A percentile compares a stretch with the other conserved stretches of the same genome.
phyloP scores from a whole-genome alignment of 1,284 basidiomycete species.

The Rhodotorula sp. region DNA sequence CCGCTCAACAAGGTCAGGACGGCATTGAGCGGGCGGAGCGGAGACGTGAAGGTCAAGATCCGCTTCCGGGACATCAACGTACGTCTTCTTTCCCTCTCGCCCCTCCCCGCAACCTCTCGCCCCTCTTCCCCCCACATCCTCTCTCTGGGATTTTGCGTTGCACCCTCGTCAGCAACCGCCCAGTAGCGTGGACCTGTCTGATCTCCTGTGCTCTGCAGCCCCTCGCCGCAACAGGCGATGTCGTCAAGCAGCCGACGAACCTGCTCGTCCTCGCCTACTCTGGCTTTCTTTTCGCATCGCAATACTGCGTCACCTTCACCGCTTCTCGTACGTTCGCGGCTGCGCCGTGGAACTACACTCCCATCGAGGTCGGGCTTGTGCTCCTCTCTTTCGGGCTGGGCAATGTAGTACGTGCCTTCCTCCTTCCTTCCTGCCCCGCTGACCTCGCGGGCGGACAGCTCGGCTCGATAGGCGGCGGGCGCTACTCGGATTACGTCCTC shows the following conservation, averaged over 20 bases:
- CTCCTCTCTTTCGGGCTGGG: conserved; percentile 72
- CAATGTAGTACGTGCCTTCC: conserved; percentile 45
- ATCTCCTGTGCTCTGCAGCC: conserved; percentile 51
- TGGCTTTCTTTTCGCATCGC: conserved; percentile 68
- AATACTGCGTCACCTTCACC: conserved; percentile 68
- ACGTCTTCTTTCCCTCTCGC: conserved; percentile 57
- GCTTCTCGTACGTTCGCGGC: conserved; percentile 60
- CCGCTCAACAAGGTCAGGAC: conserved; percentile 33
- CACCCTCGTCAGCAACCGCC: no score
- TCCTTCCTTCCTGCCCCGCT: neutral
- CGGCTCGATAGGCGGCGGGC: conserved; percentile 73
- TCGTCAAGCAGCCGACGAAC: conserved; percentile 66
- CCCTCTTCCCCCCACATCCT: no score
- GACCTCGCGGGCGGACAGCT: conserved; percentile 6
- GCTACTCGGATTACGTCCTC: conserved; percentile 71
- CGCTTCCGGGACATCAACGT: conserved; percentile 68
- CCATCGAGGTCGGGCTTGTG: conserved; percentile 72
- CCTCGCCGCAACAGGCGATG: conserved; percentile 36
- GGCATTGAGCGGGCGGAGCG: conserved; percentile 27
- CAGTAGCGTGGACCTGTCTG: no score
- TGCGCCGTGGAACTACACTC: conserved; percentile 65
- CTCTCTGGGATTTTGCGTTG: no score
- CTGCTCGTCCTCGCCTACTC: conserved; percentile 67
- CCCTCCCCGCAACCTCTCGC: no score
- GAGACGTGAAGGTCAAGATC: conserved; percentile 57